phyloP scores from a whole-genome alignment of 108 stramenopile species.

The Chaetoceros tenuissimus region DNA sequence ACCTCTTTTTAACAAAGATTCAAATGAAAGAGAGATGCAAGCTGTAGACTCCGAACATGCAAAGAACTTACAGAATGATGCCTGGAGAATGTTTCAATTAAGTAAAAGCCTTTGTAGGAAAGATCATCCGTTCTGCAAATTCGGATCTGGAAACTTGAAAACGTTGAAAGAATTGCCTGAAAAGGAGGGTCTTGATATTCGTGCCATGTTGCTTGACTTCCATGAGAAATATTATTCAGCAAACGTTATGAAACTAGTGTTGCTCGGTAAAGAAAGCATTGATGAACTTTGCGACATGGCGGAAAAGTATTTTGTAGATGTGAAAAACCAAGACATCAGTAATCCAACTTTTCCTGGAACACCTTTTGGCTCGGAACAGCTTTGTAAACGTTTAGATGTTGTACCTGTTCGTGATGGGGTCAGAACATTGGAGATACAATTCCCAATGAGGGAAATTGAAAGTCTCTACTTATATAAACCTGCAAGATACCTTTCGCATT shows the following conservation, averaged over 20 bases:
- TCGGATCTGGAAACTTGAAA: conserved; percentile 72
- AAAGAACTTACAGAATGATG: conserved; percentile 76
- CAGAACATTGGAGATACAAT: conserved; percentile 28
- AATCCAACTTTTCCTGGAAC: conserved; percentile 8
- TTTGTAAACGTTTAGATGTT: conserved; percentile 20
- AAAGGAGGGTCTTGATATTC: conserved; percentile 26
- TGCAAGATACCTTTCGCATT: conserved; percentile 49
- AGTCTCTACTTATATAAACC: conserved; percentile 32
- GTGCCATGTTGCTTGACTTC: conserved; percentile 46
- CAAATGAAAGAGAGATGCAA: conserved; percentile 71
- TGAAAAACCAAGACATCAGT: conserved; percentile 14
- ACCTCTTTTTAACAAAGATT: conserved; percentile 60
- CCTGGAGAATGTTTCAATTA: conserved; percentile 53
- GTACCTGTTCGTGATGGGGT: conserved; percentile 29
- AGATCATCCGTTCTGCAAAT: conserved; percentile 53
- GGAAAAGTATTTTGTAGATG: conserved; percentile 32
- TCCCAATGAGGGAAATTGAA: conserved; percentile 27
- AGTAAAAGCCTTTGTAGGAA: conserved; percentile 19
- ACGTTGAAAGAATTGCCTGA: conserved; percentile 42
- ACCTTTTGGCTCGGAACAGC: conserved; percentile 1
- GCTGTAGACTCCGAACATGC: conserved; percentile 84
- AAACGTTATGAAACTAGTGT: conserved; percentile 48
- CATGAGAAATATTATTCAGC: conserved; percentile 54
- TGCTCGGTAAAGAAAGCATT: conserved; percentile 48
- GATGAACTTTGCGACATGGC: conserved; percentile 51